These are phyloP conservation scores for Taiwanofungus camphoratus DNA, from an alignment of 1,284 basidiomycete species.

Conservation along the genomic window DNA sequence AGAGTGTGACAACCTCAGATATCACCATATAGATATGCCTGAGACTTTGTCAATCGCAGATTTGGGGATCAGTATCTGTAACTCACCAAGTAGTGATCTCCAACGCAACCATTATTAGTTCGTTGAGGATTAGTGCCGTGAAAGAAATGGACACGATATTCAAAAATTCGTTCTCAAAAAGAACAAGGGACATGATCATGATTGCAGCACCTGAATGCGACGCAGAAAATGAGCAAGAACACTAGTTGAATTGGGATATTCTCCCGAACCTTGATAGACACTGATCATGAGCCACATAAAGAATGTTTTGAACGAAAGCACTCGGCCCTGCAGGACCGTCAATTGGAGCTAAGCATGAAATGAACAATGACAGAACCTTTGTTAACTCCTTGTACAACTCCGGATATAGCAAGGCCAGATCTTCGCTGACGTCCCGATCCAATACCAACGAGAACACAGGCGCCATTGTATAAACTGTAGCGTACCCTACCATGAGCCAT, in stretches of 20 bases:
- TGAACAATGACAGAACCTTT: constrained; percentile 50
- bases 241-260: too few relatives aligned
- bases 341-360: constrained; percentile 9
- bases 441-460: constrained; percentile 97
- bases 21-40: constrained; percentile 98
- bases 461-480: constrained; percentile 97
- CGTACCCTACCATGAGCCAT: constrained; percentile 97
- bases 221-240: too few relatives aligned
- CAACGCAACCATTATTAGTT: constrained; percentile 97
- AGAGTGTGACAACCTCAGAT: constrained; percentile 84
- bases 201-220: constrained; percentile 77
- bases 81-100: constrained; percentile 94
- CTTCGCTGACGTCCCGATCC: constrained; percentile 94
- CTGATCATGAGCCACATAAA: constrained; percentile 98
- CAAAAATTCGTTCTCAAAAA: constrained; percentile 97
- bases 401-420: constrained; percentile 92
- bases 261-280: constrained; percentile 91
- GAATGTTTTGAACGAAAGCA: constrained; percentile 94
- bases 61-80: background rate
- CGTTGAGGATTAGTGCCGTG: constrained; percentile 93
- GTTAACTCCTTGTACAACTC: constrained; percentile 98
- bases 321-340: constrained; percentile 61
- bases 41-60: constrained; percentile 1
- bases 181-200: constrained; percentile 94
- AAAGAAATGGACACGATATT: constrained; percentile 99